These are phyloP conservation scores for Pugionium cornutum DNA, from an alignment of 345 rosid species.

Conservation along the genomic window DNA sequence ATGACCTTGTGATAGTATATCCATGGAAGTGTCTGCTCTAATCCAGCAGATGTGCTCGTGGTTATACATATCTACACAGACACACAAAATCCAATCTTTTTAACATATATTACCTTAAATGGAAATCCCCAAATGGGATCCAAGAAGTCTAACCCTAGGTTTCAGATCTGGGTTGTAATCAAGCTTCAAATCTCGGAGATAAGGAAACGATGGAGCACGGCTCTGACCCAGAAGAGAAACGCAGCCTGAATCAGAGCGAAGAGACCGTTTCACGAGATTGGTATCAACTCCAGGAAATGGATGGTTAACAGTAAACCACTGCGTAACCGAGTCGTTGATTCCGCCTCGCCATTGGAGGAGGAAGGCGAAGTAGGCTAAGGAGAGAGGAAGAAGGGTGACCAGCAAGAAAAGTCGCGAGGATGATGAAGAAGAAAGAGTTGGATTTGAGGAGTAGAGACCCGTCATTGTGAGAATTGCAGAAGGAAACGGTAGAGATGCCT, in stretches of 20 bases:
- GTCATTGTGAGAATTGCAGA: constrained; percentile 48
- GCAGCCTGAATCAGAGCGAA: constrained; percentile 47
- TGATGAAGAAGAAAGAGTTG: constrained; percentile 24
- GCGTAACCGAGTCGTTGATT: constrained; percentile 42
- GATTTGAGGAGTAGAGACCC: constrained; percentile 39
- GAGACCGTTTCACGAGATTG: constrained; percentile 10
- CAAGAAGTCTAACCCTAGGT: constrained; percentile 55
- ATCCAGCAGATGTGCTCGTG: constrained; percentile 89
- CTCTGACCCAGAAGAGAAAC: constrained; percentile 60
- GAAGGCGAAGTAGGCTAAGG: constrained; percentile 64
- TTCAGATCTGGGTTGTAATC: constrained; percentile 54
- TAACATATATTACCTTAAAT: background rate
- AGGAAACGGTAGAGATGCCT: background rate
- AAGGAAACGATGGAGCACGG: constrained; percentile 60
- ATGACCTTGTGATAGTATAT: constrained; percentile 81
- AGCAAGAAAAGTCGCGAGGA: constrained; percentile 50
- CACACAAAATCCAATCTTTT: constrained; percentile 23
- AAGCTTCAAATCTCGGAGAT: constrained; percentile 62
- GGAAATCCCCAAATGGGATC: background rate
- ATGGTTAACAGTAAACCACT: constrained; percentile 45
- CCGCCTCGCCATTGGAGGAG: constrained; percentile 73
- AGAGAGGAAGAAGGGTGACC: constrained; percentile 54
- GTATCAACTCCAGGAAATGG: constrained; percentile 57
- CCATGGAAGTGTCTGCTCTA: constrained; percentile 91
- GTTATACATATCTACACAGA: constrained; percentile 69